A percentile compares a stretch with the other conserved stretches of the same genome.
These are phyloP conservation scores for Diplogelasinospora grovesii DNA, from an alignment of 495 filamentous ascomycete species.

Conservation along the genomic window DNA sequence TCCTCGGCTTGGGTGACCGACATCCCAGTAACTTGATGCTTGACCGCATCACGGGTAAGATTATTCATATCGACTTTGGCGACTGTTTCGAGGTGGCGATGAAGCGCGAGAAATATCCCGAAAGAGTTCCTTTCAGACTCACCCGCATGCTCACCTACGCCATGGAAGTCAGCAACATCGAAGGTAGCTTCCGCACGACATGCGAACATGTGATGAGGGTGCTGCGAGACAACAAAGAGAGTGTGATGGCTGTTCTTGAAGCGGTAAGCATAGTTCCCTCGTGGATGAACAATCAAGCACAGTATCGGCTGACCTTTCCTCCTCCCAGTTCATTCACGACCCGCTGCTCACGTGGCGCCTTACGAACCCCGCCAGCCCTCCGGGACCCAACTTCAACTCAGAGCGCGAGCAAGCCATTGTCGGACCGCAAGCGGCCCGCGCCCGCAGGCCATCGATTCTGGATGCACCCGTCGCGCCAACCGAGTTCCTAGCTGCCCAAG, in stretches of 20 bases:
- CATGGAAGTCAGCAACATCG: slow-evolving; percentile 99
- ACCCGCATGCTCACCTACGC: slow-evolving; percentile 98
- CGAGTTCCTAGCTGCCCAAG: slow-evolving; percentile 41
- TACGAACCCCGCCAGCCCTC: slow-evolving; percentile 73
- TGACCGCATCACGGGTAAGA: slow-evolving; percentile 87
- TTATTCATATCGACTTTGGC: slow-evolving; percentile 97
- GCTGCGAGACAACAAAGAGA: slow-evolving; percentile 92
- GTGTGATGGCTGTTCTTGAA: slow-evolving; percentile 95
- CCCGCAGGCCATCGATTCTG: slow-evolving; percentile 64
- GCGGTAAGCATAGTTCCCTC: slow-evolving; percentile 57
- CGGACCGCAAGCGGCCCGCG: slow-evolving; percentile 33
- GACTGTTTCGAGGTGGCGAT: slow-evolving; percentile 99
- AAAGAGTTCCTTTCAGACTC: slow-evolving; percentile 93
- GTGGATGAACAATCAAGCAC: too few species aligned
- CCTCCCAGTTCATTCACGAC: slow-evolving; percentile 84
- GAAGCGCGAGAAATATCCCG: slow-evolving; percentile 98
- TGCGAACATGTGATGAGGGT: slow-evolving; percentile 99
- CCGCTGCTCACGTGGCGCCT: slow-evolving; percentile 96
- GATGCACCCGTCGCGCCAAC: slow-evolving; percentile 51
- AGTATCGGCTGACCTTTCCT: slow-evolving; percentile 12
- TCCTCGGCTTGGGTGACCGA: slow-evolving; percentile 90
- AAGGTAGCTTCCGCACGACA: slow-evolving; percentile 93
- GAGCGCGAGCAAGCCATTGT: slow-evolving; percentile 54
- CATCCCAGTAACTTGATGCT: slow-evolving; percentile 98
- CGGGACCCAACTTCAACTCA: slow-evolving; percentile 69